phyloP scores from a whole-genome alignment of 768 basidiomycete genomes.

The Xerocomus potaroensis region DNA sequence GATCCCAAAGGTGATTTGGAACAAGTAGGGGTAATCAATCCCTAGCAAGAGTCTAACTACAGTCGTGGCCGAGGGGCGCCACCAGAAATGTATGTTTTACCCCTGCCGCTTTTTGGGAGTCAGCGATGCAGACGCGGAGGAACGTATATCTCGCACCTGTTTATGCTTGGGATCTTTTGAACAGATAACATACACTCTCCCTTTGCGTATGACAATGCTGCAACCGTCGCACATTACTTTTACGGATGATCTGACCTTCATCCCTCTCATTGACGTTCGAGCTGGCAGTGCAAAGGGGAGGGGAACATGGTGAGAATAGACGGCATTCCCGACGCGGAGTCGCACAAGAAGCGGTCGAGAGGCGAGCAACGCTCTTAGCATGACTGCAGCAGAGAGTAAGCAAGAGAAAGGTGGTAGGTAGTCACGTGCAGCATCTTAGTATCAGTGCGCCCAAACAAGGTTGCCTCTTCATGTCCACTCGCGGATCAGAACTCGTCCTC shows the following conservation, averaged over 20 bases:
- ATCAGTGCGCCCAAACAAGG: neutral
- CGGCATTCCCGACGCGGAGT: slow-evolving; percentile 37
- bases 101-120: slow-evolving; percentile 56
- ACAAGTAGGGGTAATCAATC: neutral
- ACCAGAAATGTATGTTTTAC: slow-evolving; percentile 27
- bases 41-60: slow-evolving; percentile 3
- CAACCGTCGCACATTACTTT: slow-evolving; percentile 96
- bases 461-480: neutral
- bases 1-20: slow-evolving; percentile 23
- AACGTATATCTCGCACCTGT: slow-evolving; percentile 54
- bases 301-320: slow-evolving; percentile 31
- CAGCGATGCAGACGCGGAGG: slow-evolving; percentile 6
- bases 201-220: slow-evolving; percentile 82
- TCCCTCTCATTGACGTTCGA: slow-evolving; percentile 58
- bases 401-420: too few relatives aligned
- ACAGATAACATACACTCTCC: slow-evolving; percentile 89
- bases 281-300: slow-evolving; percentile 11
- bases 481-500: slow-evolving; percentile 41
- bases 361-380: slow-evolving; percentile 64
- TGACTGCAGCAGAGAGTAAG: slow-evolving; percentile 19
- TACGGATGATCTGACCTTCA: slow-evolving; percentile 96
- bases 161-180: slow-evolving; percentile 96
- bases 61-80: slow-evolving; percentile 1
- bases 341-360: slow-evolving; percentile 61
- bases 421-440: too few relatives aligned